A percentile compares a stretch with the other conserved stretches of the same genome.
phyloP scores from a whole-genome alignment of 1,284 basidiomycete genomes.

The Kwoniella shivajii region DNA sequence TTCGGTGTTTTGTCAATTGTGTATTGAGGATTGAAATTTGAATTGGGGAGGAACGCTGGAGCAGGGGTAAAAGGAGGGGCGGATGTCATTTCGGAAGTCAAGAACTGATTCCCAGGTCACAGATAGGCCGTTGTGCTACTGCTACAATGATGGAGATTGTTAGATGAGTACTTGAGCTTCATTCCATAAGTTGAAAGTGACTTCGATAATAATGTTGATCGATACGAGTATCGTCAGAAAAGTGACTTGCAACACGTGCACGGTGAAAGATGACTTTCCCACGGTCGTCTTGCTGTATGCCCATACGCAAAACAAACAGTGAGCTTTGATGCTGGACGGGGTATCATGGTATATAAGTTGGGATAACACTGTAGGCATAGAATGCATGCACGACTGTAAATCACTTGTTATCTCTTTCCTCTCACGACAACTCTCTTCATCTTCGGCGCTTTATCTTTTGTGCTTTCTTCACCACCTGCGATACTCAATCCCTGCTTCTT shows the following conservation, averaged over 20 bases:
- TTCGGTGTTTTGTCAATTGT: constrained; percentile 9
- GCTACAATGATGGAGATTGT: no score
- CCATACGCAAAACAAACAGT: no score
- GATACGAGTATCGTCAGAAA: no score
- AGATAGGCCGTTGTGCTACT: no score
- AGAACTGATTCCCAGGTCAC: no score
- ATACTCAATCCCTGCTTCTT: constrained; percentile 46
- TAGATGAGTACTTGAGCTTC: no score
- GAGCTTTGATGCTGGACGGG: no score
- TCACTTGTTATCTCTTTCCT: constrained; percentile 31
- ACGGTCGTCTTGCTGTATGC: no score
- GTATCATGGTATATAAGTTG: neutral
- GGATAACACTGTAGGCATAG: neutral
- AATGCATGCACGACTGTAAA: neutral
- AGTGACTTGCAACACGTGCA: no score
- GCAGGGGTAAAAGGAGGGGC: neutral
- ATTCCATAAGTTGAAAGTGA: no score
- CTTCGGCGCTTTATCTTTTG: constrained; percentile 40
- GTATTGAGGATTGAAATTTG: neutral
- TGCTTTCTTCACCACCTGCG: constrained; percentile 50
- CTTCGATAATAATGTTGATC: no score
- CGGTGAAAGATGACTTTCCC: constrained; percentile 12
- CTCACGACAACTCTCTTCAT: constrained; percentile 47
- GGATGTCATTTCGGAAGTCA: neutral
- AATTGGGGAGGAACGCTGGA: neutral